Evolutionary conservation across 73 alveolate genomes (phyloP), one percentile per base, ranked within the genome.

Genomic region (Paramecium sonneborni): DNA sequence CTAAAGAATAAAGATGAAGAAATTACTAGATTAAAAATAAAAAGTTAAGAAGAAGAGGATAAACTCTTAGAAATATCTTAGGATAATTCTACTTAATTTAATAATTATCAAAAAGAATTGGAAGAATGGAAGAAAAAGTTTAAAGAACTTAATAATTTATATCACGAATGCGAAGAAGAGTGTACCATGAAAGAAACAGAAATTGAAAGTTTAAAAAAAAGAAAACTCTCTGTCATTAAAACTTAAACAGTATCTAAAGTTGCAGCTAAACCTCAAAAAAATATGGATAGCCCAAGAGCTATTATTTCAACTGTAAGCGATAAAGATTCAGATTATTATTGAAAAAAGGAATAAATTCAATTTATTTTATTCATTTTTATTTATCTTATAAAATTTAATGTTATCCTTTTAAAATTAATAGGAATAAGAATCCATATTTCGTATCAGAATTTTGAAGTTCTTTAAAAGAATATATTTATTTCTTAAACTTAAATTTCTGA

Each of bases 131-230:
- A 72, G 3, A 3, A 72, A 38, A 72, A 72, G 44, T 72, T 72
- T 37, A 72, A 38, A 21, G 86, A 72, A 35, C 44, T 72, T 10
- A 72, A 72, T 37, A 72, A 72, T n/a, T 10, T 35, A 38, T 72
- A 28, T 72, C 86, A 72, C 32, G 86, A 72, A 35, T 35, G 58
- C 20, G 38, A 72, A 38, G 86, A 72, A 38, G 86, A 72, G 6
- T 72, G 55, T 35, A 72, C 57, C 1, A 72, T 72, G 86, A 72
- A 72, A n/a, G 55, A 72, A 72, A 38, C 86, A 34, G 86, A 72
- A 37, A 72, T 72, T n/a, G 86, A 72, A 72, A 72, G 86, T 18
- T 34, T 72, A 12, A 72, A 72, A 72, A 72, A 72, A 28, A 72
- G 57, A 8, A 72, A 72, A 72, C 20, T 62, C 6, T 62, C 84